phyloP scores from a whole-genome alignment of 176 grass and related monocot genomes.

The Carex cristatella region DNA sequence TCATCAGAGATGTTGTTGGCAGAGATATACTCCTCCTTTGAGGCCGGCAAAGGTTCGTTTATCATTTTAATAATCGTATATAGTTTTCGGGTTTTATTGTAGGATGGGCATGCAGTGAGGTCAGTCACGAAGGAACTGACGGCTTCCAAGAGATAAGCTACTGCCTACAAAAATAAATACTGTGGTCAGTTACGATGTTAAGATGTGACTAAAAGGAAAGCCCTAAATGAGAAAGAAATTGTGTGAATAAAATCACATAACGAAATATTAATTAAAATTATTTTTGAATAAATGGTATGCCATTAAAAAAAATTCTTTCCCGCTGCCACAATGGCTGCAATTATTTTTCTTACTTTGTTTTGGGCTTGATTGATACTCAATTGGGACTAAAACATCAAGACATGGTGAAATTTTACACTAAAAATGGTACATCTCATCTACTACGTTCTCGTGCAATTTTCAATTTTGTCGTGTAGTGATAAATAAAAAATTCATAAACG shows the following conservation, averaged over 20 bases:
- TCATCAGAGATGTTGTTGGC: conserved; percentile 48
- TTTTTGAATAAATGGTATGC: not conserved
- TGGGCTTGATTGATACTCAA: not conserved
- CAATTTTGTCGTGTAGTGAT: not conserved
- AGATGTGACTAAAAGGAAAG: not conserved
- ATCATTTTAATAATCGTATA: conserved; percentile 1
- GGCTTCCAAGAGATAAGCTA: not conserved
- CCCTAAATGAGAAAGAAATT: not conserved
- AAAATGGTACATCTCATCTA: not conserved
- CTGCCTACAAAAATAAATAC: not conserved
- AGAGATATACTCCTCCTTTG: conserved; percentile 63
- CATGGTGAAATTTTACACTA: not conserved
- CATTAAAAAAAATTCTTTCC: not conserved
- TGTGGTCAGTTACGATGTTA: not conserved
- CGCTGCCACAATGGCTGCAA: not conserved
- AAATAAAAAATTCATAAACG: not conserved
- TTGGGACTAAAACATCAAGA: not conserved
- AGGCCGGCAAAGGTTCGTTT: conserved; percentile 23
- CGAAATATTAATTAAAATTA: conserved; percentile 4
- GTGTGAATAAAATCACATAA: not conserved
- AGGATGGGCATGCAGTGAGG: not conserved
- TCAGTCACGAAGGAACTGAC: not conserved
- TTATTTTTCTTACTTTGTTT: not conserved
- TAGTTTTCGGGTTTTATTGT: not conserved
- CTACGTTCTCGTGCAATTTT: not conserved